Evolutionary conservation across 352 stramenopile genomes (phyloP).

Genomic region (Blastocystis sp.): DNA sequence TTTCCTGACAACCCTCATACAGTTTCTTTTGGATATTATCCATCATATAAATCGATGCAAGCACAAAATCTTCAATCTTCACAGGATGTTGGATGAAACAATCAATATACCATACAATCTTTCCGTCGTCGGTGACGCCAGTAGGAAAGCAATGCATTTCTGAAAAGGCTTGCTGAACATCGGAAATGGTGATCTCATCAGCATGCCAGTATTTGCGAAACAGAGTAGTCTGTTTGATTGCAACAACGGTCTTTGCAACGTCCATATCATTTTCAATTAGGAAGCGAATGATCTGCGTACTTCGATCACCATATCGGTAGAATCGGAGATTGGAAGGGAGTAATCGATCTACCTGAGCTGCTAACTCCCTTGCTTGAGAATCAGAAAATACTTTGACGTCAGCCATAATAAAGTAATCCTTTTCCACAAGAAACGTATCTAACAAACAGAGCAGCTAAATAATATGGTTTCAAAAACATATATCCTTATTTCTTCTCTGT

Average conservation of each 20-base stretch:
- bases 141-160: constrained; percentile 49
- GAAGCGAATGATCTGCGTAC: constrained; percentile 58
- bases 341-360: constrained; percentile 15
- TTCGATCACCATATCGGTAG: constrained; percentile 61
- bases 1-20: constrained; percentile 30
- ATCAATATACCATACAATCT: constrained; percentile 22
- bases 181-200: constrained; percentile 54
- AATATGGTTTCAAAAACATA: constrained; percentile 31
- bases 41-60: constrained; percentile 28
- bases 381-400: constrained; percentile 12
- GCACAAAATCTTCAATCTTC: constrained; percentile 63
- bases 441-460: constrained; percentile 63
- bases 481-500: constrained; percentile 85
- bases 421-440: neutral
- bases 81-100: neutral
- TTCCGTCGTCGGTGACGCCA: constrained; percentile 40
- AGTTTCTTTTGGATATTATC: constrained; percentile 56
- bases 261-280: constrained; percentile 68
- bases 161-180: constrained; percentile 54
- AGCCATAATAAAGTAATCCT: neutral
- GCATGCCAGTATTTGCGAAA: constrained; percentile 66
- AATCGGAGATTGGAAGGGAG: constrained; percentile 9
- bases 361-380: constrained; percentile 20
- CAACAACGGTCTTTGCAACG: constrained; percentile 44
- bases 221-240: constrained; percentile 63